These are phyloP conservation scores for Ligustrum vulgare DNA, from an alignment of 257 asterid species.

Conservation along the genomic window DNA sequence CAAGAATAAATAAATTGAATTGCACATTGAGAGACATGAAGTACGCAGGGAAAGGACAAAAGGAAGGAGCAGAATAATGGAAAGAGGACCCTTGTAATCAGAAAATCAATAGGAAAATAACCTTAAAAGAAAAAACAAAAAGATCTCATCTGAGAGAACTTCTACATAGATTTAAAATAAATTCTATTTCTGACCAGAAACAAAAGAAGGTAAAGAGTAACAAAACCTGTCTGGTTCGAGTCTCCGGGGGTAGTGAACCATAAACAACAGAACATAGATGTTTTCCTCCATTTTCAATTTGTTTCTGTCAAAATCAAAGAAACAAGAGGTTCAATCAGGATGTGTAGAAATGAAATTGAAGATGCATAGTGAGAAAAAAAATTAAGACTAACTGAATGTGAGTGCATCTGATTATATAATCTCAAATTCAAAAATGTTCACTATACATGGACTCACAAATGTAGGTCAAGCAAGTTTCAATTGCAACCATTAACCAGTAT, in stretches of 20 bases:
- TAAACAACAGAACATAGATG: constrained; percentile 96
- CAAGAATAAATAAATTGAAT: not conserved
- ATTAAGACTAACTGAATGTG: not conserved
- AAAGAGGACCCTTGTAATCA: not conserved
- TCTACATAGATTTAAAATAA: not conserved
- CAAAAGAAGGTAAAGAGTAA: constrained; percentile 27
- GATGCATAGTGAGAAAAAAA: constrained; percentile 16
- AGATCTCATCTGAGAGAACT: constrained; percentile 2
- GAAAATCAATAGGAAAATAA: not conserved
- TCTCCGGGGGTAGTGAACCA: constrained; percentile 96
- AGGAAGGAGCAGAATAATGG: not conserved
- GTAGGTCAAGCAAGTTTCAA: not conserved
- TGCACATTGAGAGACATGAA: constrained; percentile 1
- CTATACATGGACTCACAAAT: not conserved
- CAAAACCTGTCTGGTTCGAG: constrained; percentile 90
- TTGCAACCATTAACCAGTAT: not conserved
- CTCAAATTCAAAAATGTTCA: not conserved
- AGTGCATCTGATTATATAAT: not conserved
- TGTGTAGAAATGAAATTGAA: not conserved
- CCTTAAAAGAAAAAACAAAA: constrained; percentile 7
- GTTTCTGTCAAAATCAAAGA: constrained; percentile 52
- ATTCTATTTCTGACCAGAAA: constrained; percentile 21
- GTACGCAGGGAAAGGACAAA: not conserved
- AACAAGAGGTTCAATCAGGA: constrained; percentile 18
- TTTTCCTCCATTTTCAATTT: constrained; percentile 59